These are phyloP conservation scores for Lactarius hengduanensis DNA, from an alignment of 768 basidiomycete genomes.

Conservation along the genomic window DNA sequence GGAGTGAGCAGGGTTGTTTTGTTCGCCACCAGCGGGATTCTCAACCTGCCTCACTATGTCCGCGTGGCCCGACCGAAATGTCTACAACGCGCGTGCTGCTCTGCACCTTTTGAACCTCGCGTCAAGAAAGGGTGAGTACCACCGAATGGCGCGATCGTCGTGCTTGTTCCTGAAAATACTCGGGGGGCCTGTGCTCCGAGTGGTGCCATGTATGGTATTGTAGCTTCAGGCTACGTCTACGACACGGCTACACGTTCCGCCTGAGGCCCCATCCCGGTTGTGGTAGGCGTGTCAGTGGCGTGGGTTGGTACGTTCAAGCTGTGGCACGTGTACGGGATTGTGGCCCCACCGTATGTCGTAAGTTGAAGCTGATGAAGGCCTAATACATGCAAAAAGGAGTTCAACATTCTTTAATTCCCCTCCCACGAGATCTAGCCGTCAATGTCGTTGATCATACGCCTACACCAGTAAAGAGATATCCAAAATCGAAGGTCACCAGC, in stretches of 20 bases:
- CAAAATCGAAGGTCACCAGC: conserved; percentile 2
- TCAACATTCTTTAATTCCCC: not conserved
- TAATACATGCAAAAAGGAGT: not conserved
- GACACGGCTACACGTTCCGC: not conserved
- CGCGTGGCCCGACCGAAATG: not conserved
- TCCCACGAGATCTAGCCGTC: not conserved
- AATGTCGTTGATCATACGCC: not conserved
- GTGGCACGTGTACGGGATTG: not conserved
- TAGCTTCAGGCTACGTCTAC: not conserved
- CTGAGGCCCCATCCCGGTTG: not conserved
- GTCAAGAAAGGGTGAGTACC: not conserved
- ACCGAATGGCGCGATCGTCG: not conserved
- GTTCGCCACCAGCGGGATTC: not conserved
- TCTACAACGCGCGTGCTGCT: not conserved
- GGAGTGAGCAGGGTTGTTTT: not conserved
- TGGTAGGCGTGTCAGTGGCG: not conserved
- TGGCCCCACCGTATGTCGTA: not conserved
- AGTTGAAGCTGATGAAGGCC: not conserved
- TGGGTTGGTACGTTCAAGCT: not conserved
- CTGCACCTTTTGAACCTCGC: not conserved
- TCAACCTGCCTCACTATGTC: not conserved
- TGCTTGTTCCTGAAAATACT: not conserved
- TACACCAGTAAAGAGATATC: not conserved
- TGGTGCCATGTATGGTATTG: not conserved
- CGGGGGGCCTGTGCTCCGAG: not conserved